These are phyloP conservation scores for Noccaea caerulescens DNA, from an alignment of 345 rosid species.

Conservation along the genomic window DNA sequence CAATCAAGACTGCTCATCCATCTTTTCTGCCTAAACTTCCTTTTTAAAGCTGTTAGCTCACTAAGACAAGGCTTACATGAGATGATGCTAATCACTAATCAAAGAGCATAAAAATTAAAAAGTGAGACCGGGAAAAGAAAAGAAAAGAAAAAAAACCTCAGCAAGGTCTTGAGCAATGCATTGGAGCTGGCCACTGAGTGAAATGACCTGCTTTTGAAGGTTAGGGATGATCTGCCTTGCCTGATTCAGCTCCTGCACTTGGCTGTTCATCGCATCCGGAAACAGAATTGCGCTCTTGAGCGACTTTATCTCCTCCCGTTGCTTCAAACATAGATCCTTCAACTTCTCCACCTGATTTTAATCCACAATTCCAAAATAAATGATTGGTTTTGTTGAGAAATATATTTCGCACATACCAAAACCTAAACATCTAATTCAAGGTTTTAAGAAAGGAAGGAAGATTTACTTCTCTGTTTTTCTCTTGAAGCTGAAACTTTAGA, in stretches of 20 bases:
- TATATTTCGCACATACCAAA: not conserved
- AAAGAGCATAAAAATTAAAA: not conserved
- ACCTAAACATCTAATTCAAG: slow-evolving; percentile 15
- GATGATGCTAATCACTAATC: not conserved
- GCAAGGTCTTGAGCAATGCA: slow-evolving; percentile 80
- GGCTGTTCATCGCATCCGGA: slow-evolving; percentile 70
- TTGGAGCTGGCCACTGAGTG: slow-evolving; percentile 87
- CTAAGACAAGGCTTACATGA: slow-evolving; percentile 4
- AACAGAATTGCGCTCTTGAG: slow-evolving; percentile 73
- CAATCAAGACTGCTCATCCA: not conserved
- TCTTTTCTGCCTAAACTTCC: not conserved
- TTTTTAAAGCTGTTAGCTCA: not conserved
- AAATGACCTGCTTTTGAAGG: slow-evolving; percentile 83
- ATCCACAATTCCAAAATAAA: slow-evolving; percentile 4
- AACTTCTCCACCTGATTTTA: slow-evolving; percentile 73
- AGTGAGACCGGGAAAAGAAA: not conserved
- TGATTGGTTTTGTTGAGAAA: not conserved
- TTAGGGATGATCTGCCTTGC: slow-evolving; percentile 77
- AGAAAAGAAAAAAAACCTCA: slow-evolving; percentile 54
- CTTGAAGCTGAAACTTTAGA: slow-evolving; percentile 59
- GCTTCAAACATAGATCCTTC: slow-evolving; percentile 87
- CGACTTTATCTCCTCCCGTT: slow-evolving; percentile 86
- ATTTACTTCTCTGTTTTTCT: slow-evolving; percentile 71
- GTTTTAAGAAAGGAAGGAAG: not conserved
- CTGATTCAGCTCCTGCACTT: slow-evolving; percentile 74